Base-by-base conservation (phyloP, 169 alveolate genomes). In the Condylostoma magnum region DNA sequence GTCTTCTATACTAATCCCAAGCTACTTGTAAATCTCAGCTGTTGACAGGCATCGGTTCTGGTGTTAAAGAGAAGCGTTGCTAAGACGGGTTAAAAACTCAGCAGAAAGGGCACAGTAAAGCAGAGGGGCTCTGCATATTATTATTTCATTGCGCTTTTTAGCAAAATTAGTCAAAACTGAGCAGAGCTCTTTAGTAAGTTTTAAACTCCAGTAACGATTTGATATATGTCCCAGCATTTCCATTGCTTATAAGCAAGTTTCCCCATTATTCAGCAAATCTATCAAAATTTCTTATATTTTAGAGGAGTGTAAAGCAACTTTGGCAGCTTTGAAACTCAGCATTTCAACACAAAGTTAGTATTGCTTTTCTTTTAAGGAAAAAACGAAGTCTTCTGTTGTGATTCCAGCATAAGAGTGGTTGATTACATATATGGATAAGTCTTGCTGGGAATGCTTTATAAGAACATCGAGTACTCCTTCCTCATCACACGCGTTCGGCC, bases 221-320 rank as follows among this genome's bases (percentile, higher is more conserved):
- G 48, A 15, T 10, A 41, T 41, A 10, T 8, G 8, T 8, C 22
- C 33, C 15, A 55, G 44, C 68, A 55, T 55, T 22, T 55, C 50
- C 10, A 55, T 55, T 2, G 50, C 68, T 2, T 55, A 27, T 1
- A 55, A 15, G 25, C 68, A 55, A 33, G 68, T 55, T 27, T 55
- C 50, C 0, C 68, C 68, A 15, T 55, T 4, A 15, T 27, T 27
- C 1, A 55, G 68, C 10, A 55, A 48, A 15, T 33, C 50, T 15
- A 55, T 31, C 33, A 55, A 31, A 8, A 10, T 55, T 55, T 55
- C 50, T 31, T 55, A 48, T n/a, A 55, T 31, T 10, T 22, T 31
- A 12, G 44, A n/a, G 20, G 25, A 18, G 12, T 2, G 8, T 12
- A 55, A 27, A 0, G 68, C 25, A 12, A 10, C 15, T 31, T 22